Conservation (phyloP, 2,329 filamentous ascomycete species). For the Cryphonectria radicalis region DNA sequence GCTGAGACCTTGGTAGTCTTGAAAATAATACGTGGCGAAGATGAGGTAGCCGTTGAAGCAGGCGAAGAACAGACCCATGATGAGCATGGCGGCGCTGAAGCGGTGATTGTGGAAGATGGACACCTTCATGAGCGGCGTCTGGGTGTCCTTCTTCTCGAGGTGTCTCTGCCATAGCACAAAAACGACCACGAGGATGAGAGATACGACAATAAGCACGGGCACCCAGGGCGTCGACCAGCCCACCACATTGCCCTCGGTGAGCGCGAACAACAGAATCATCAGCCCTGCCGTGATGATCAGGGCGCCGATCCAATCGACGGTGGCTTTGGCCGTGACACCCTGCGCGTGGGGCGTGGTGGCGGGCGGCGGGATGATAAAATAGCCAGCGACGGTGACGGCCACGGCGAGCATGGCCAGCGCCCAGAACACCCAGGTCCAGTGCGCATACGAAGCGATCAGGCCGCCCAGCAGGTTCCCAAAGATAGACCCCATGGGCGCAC, state of each 20-base stretch:
- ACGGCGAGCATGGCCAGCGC: constrained; percentile 64
- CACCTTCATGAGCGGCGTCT: constrained; percentile 67
- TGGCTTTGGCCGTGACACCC: constrained; percentile 43
- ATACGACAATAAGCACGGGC: constrained; percentile 60
- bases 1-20: constrained; percentile 65
- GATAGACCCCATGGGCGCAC: constrained; percentile 66
- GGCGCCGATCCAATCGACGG: constrained; percentile 70
- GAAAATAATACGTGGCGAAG: constrained; percentile 72
- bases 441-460: constrained; percentile 64
- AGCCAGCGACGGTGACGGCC: constrained; percentile 58
- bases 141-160: constrained; percentile 55
- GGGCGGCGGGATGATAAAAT: constrained; percentile 63
- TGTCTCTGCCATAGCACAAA: constrained; percentile 67
- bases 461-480: constrained; percentile 69
- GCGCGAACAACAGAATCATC: constrained; percentile 65
- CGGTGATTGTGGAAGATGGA: constrained; percentile 63
- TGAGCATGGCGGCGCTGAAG: constrained; percentile 66
- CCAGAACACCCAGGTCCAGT: constrained; percentile 72
- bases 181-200: constrained; percentile 56
- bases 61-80: constrained; percentile 70
- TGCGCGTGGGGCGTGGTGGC: constrained; percentile 39
- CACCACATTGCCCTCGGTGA: constrained; percentile 71
- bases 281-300: constrained; percentile 65
- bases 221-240: constrained; percentile 70
- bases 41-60: constrained; percentile 71